These are phyloP conservation scores for Macrolepiota albuminosa DNA, from an alignment of 768 basidiomycete genomes.

Conservation along the genomic window DNA sequence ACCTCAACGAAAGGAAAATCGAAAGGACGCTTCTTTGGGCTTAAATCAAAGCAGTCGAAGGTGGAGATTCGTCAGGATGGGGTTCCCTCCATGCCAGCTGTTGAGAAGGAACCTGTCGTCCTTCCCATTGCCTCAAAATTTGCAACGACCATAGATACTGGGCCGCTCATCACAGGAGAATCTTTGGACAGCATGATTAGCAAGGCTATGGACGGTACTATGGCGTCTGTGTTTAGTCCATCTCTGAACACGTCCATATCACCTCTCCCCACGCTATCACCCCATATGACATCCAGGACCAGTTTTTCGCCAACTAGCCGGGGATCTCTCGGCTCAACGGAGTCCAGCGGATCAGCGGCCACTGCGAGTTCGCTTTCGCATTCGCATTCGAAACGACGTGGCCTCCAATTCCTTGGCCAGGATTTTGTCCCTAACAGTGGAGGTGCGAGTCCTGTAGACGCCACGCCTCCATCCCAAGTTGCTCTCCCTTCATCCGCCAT, in stretches of 20 bases:
- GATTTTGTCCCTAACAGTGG: slow-evolving; percentile 2
- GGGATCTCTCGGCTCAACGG: slow-evolving; percentile 16
- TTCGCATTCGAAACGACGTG: slow-evolving; percentile 16
- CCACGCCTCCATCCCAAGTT: slow-evolving; percentile 13
- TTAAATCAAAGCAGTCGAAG: slow-evolving; percentile 35
- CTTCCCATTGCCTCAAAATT: slow-evolving; percentile 47
- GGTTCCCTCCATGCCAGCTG: slow-evolving; percentile 18
- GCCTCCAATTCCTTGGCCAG: slow-evolving; percentile 8
- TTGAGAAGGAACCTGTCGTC: slow-evolving; percentile 25
- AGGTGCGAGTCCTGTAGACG: slow-evolving; percentile 12
- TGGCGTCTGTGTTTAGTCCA: neutral
- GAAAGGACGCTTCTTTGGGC: slow-evolving; percentile 40
- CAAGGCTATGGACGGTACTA: slow-evolving; percentile 5
- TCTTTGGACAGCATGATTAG: slow-evolving; percentile 7
- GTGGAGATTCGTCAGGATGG: slow-evolving; percentile 27
- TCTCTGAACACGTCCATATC: neutral
- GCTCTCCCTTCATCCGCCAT: slow-evolving; percentile 8
- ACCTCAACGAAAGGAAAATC: slow-evolving; percentile 27
- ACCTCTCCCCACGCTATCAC: neutral
- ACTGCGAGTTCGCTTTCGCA: slow-evolving; percentile 14
- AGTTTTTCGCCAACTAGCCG: slow-evolving; percentile 1
- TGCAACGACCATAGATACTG: slow-evolving; percentile 29
- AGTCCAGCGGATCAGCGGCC: slow-evolving; percentile 13
- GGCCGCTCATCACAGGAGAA: slow-evolving; percentile 5
- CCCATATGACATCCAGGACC: slow-evolving; percentile 2